Conservation (phyloP, 2,329 filamentous ascomycete genomes). For the Biscogniauxia mediterranea region DNA sequence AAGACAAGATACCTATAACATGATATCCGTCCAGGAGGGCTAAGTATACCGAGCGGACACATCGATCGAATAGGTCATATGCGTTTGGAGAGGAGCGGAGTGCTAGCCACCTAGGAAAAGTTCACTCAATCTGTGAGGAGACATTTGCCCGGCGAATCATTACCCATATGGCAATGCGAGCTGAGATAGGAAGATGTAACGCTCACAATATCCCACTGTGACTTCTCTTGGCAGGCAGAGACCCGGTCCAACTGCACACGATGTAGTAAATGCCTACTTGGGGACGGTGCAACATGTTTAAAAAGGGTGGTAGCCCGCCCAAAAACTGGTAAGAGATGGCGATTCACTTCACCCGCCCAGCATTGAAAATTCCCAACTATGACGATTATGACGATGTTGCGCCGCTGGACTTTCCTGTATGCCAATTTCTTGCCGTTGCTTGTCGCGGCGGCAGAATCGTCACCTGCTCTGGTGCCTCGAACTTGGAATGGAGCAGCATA, state of each 20-base stretch:
- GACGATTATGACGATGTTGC: slow-evolving; percentile 18
- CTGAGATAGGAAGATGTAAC: background rate
- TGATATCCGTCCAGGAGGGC: background rate
- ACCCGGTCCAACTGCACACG: background rate
- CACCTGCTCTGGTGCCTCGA: slow-evolving; percentile 16
- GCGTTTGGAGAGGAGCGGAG: background rate
- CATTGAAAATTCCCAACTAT: background rate
- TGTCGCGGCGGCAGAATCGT: slow-evolving; percentile 2
- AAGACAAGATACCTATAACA: background rate
- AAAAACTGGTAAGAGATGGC: background rate
- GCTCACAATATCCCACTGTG: background rate
- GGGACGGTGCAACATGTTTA: background rate
- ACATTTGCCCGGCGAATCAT: background rate
- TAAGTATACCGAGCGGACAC: background rate
- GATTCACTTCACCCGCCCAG: background rate
- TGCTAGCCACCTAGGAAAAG: background rate
- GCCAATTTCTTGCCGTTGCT: slow-evolving; percentile 12
- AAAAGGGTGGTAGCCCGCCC: background rate
- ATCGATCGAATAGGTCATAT: background rate
- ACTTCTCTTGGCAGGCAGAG: background rate
- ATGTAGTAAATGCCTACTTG: background rate
- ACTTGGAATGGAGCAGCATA: slow-evolving; percentile 30
- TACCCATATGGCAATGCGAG: background rate
- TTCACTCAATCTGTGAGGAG: background rate
- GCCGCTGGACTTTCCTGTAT: slow-evolving; percentile 8